Evolutionary conservation across 148 eudicot genomes (phyloP).

Genomic region (Vaccinium macrocarpon): DNA sequence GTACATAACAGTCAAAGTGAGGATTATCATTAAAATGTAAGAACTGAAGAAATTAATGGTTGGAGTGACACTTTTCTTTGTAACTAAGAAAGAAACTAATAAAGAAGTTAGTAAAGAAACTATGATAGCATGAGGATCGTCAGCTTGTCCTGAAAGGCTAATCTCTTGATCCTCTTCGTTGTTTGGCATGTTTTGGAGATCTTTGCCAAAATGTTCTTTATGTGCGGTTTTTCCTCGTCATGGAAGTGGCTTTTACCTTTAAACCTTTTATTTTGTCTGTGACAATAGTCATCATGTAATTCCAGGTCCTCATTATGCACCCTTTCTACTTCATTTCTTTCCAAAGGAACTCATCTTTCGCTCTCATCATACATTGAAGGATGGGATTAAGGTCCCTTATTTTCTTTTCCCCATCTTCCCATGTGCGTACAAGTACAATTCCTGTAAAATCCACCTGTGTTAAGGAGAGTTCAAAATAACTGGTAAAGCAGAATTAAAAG

Average conservation of each 20-base stretch:
- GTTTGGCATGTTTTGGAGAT: background rate
- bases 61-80: background rate
- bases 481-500: background rate
- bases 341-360: background rate
- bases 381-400: background rate
- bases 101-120: no score
- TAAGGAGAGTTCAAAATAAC: background rate
- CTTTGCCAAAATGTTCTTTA: background rate
- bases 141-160: constrained; percentile 5
- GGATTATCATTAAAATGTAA: background rate
- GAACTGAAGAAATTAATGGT: background rate
- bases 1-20: background rate
- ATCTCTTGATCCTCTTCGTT: background rate
- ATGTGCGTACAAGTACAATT: background rate
- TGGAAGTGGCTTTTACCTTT: background rate
- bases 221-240: background rate
- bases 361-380: background rate
- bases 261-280: background rate
- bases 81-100: no score
- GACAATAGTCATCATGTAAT: background rate
- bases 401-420: background rate
- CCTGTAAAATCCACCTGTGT: background rate
- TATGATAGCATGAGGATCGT: background rate
- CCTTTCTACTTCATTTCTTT: background rate
- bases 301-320: background rate